A percentile compares a stretch with the other conserved stretches of the same genome.
These are phyloP conservation scores for Picea sitchensis DNA, from an alignment of 75 land plant genomes.

Conservation along the genomic window DNA sequence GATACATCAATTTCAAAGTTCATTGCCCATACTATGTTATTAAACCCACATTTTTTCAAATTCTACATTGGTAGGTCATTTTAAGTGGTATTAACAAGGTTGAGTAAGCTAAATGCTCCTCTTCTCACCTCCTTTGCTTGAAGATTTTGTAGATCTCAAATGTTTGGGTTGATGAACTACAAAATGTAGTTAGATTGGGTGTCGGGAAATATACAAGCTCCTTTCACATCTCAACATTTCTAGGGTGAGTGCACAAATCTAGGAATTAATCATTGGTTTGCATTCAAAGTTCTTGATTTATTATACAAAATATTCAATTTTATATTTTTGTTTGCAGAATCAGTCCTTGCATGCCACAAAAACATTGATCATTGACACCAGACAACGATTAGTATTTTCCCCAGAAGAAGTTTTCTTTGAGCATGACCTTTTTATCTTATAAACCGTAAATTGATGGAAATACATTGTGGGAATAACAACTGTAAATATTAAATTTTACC, in stretches of 20 bases:
- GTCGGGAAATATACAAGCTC: slow-evolving; percentile 7
- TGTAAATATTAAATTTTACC: too few relatives aligned
- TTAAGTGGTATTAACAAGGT: background rate
- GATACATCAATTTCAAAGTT: background rate
- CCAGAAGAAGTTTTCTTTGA: background rate
- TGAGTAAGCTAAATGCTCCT: background rate
- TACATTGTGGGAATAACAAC: too few relatives aligned
- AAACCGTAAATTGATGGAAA: too few relatives aligned
- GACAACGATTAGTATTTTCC: background rate
- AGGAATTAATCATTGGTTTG: background rate
- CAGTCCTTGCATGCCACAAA: background rate
- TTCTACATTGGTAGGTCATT: background rate
- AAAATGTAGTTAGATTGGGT: slow-evolving; percentile 31
- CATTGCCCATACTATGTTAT: background rate
- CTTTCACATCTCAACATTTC: slow-evolving; percentile 5
- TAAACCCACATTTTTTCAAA: background rate
- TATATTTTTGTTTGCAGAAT: background rate
- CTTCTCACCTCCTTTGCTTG: background rate
- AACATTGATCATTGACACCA: slow-evolving; percentile 2
- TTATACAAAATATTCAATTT: background rate
- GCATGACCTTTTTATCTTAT: too few relatives aligned
- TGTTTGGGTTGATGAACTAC: slow-evolving; percentile 35
- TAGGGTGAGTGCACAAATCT: background rate
- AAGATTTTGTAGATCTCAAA: slow-evolving; percentile 17
- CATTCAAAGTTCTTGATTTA: background rate